Percentiles rank a stretch among this genome's conserved stretches.
Conservation (phyloP, 176 grass and related monocot species). For the Saccharum officinarum region DNA sequence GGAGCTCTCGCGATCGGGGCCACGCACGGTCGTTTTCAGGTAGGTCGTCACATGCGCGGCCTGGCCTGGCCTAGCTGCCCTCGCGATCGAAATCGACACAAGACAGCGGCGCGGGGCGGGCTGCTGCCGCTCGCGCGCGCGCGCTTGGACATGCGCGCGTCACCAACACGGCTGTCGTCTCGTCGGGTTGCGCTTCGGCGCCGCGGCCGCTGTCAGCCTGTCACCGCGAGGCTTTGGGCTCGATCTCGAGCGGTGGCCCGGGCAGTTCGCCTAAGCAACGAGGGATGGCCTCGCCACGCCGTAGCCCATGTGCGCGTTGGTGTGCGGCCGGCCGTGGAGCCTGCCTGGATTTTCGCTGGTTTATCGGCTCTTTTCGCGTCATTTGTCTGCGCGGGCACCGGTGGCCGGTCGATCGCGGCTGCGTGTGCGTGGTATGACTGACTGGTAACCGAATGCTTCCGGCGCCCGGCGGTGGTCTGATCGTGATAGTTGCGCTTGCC, state of each 20-base stretch:
- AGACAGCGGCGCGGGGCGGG: background rate
- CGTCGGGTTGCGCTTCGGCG: slow-evolving; percentile 15
- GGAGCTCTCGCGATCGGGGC: background rate
- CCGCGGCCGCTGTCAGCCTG: background rate
- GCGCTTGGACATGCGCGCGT: background rate
- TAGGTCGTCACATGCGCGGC: slow-evolving; percentile 23
- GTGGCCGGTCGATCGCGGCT: background rate
- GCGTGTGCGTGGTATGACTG: background rate
- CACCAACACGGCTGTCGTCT: background rate
- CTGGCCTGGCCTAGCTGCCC: background rate
- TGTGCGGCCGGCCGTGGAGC: background rate
- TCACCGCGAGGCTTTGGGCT: background rate
- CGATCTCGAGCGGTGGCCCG: background rate
- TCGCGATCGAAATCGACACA: background rate
- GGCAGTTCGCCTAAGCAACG: background rate
- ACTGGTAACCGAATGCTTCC: background rate
- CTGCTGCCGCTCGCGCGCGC: too few species aligned
- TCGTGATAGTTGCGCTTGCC: background rate
- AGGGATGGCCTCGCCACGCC: background rate
- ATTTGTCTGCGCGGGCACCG: background rate
- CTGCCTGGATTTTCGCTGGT: slow-evolving; percentile 6
- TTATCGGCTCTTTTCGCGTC: background rate
- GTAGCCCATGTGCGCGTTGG: slow-evolving; percentile 15
- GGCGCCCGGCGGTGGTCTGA: slow-evolving; percentile 30
- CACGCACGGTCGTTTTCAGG: slow-evolving; percentile 40